These are phyloP conservation scores for Aspergillus diversus DNA, from an alignment of 495 filamentous ascomycete species.

Conservation along the genomic window DNA sequence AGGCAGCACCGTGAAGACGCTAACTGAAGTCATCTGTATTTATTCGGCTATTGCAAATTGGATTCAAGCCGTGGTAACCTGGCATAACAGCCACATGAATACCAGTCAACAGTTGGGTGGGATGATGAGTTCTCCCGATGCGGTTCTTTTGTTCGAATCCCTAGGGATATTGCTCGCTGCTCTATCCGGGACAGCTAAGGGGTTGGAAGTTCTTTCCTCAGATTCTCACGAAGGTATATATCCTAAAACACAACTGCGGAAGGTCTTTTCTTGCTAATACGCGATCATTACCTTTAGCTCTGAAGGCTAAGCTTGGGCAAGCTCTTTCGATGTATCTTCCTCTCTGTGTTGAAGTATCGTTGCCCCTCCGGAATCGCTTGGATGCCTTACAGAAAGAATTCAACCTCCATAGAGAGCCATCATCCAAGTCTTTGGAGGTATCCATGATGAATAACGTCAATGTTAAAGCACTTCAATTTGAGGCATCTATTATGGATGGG, in stretches of 20 bases:
- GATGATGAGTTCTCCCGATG: constrained; percentile 44
- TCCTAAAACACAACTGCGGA: not conserved
- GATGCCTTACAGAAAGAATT: constrained; percentile 52
- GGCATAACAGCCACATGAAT: constrained; percentile 36
- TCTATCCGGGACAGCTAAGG: constrained; percentile 45
- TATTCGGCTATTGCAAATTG: constrained; percentile 43
- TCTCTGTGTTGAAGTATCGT: constrained; percentile 45
- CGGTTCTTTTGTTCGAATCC: constrained; percentile 48
- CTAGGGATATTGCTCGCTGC: constrained; percentile 48
- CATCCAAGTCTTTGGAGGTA: constrained; percentile 42
- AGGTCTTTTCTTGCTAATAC: not conserved
- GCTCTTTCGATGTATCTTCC: constrained; percentile 48
- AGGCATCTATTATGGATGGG: constrained; percentile 64
- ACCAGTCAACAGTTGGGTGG: constrained; percentile 36
- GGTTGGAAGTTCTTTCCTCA: constrained; percentile 42
- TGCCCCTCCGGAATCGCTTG: constrained; percentile 45
- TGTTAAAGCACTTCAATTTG: constrained; percentile 51
- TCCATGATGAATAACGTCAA: constrained; percentile 45
- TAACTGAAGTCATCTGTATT: constrained; percentile 38
- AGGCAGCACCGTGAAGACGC: constrained; percentile 34
- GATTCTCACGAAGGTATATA: constrained; percentile 40
- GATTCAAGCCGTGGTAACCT: constrained; percentile 45
- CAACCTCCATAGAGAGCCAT: constrained; percentile 43
- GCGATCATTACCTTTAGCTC: constrained; percentile 21
- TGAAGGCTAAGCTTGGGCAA: constrained; percentile 46